Conservation (phyloP, 257 asterid species). For the Asclepias syriaca region DNA sequence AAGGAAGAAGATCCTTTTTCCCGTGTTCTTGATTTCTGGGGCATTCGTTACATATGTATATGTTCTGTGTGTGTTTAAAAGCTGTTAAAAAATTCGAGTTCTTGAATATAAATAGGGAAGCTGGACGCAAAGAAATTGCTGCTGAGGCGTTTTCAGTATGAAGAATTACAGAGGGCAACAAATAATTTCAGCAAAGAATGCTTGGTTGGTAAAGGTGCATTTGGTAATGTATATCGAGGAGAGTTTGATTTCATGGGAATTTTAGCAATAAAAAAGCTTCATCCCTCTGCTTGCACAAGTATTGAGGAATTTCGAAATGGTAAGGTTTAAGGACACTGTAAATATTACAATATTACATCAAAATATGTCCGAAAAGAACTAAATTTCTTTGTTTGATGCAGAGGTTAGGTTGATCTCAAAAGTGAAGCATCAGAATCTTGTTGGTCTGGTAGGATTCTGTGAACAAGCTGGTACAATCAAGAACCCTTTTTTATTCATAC, state of each 20-base stretch:
- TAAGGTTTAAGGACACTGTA: too few relatives aligned
- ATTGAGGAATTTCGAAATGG: conserved; percentile 72
- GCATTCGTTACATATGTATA: background rate
- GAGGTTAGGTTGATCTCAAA: conserved; percentile 64
- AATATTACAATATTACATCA: too few relatives aligned
- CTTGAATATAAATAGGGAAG: conserved; percentile 20
- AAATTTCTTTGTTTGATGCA: conserved; percentile 14
- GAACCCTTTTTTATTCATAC: background rate
- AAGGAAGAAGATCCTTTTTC: background rate
- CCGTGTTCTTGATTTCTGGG: background rate
- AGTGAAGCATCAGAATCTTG: conserved; percentile 68
- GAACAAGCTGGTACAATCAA: conserved; percentile 39
- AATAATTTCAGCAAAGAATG: conserved; percentile 54
- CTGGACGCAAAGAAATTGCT: conserved; percentile 38
- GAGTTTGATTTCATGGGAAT: conserved; percentile 37
- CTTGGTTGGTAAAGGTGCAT: conserved; percentile 63
- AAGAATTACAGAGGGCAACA: conserved; percentile 58
- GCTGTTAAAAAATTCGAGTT: background rate
- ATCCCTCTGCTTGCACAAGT: conserved; percentile 45
- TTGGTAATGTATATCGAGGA: conserved; percentile 65
- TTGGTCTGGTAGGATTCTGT: conserved; percentile 66
- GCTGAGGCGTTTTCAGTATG: conserved; percentile 41
- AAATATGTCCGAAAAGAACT: too few relatives aligned
- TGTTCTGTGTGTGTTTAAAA: background rate
- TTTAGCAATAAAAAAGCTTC: conserved; percentile 62